These are phyloP conservation scores for Chaetomium sp. DNA, from an alignment of 2,329 filamentous ascomycete genomes.

Conservation along the genomic window DNA sequence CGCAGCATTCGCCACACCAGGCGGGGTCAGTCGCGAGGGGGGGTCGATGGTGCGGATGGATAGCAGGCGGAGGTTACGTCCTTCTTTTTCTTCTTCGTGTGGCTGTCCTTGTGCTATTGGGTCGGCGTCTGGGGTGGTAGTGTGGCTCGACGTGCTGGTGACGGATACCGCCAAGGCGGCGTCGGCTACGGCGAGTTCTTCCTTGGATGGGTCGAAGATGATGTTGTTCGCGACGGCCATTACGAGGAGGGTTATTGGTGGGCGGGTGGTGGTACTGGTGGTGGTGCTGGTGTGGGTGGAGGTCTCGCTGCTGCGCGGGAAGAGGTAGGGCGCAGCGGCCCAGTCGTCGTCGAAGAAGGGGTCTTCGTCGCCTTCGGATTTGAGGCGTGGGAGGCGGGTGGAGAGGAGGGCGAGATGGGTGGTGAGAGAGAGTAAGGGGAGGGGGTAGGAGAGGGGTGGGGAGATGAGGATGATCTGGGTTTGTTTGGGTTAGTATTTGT, in stretches of 20 bases:
- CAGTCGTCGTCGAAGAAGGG: constrained; percentile 98
- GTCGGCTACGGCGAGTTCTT: constrained; percentile 91
- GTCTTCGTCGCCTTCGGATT: constrained; percentile 89
- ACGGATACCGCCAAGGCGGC: constrained; percentile 81
- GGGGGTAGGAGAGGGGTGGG: constrained; percentile 85
- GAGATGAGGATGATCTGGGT: constrained; percentile 81
- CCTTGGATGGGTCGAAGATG: constrained; percentile 85
- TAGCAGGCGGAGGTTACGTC: constrained; percentile 51
- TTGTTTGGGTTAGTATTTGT: background rate
- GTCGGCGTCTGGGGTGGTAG: background rate
- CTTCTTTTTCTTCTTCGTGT: background rate
- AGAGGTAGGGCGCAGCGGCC: constrained; percentile 74
- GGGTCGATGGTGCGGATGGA: constrained; percentile 69
- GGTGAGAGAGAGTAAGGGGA: constrained; percentile 86
- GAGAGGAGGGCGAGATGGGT: constrained; percentile 88
- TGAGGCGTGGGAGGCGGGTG: constrained; percentile 74
- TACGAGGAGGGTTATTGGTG: constrained; percentile 85
- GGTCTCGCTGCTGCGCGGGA: constrained; percentile 43
- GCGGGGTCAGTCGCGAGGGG: constrained; percentile 64
- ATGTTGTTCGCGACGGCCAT: constrained; percentile 80
- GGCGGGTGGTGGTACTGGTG: constrained; percentile 40
- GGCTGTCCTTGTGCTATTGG: background rate
- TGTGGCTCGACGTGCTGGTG: constrained; percentile 36
- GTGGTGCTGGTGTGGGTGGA: constrained; percentile 9
- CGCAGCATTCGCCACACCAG: constrained; percentile 59